Conservation (phyloP, 2,329 filamentous ascomycete species). For the Peltaster fructicola region DNA sequence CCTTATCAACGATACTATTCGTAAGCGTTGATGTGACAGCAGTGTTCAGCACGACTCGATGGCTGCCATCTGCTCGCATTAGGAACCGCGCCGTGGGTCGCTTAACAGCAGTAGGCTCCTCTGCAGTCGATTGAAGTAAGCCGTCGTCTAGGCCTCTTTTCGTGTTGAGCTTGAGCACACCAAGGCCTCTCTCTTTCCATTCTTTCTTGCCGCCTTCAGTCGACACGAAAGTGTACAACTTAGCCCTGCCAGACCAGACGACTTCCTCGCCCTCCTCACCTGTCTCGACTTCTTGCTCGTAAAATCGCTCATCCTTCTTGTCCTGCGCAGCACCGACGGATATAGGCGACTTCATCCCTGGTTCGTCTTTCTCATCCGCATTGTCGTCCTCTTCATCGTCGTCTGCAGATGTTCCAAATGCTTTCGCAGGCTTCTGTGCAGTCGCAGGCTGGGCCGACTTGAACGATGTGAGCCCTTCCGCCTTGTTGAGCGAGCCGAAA, state of each 20-base stretch:
- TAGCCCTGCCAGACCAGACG: conserved; percentile 57
- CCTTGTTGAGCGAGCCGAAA: conserved; percentile 24
- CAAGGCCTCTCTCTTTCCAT: conserved; percentile 82
- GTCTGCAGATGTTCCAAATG: conserved; percentile 61
- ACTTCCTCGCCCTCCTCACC: conserved; percentile 73
- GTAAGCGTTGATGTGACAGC: conserved; percentile 61
- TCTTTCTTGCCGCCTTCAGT: conserved; percentile 33
- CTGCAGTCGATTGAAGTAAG: too few species aligned
- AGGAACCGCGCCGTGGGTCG: conserved; percentile 50
- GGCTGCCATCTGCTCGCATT: conserved; percentile 80
- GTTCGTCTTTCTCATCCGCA: conserved; percentile 26
- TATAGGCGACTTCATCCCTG: conserved; percentile 26
- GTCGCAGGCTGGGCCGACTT: conserved; percentile 26
- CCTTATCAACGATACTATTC: conserved; percentile 47
- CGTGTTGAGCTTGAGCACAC: conserved; percentile 71
- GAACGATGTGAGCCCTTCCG: conserved; percentile 45
- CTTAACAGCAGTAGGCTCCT: too few species aligned
- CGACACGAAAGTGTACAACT: conserved; percentile 65
- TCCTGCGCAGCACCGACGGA: conserved; percentile 39
- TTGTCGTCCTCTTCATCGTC: conserved; percentile 39
- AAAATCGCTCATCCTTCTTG: conserved; percentile 43
- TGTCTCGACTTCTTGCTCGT: conserved; percentile 56
- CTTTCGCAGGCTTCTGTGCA: conserved; percentile 40
- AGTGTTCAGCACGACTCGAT: conserved; percentile 74
- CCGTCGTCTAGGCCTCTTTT: conserved; percentile 34